Percentiles rank a stretch among this genome's conserved stretches.
phyloP scores from a whole-genome alignment of 805 yeast species.

The Middelhovenomyces tepae region DNA sequence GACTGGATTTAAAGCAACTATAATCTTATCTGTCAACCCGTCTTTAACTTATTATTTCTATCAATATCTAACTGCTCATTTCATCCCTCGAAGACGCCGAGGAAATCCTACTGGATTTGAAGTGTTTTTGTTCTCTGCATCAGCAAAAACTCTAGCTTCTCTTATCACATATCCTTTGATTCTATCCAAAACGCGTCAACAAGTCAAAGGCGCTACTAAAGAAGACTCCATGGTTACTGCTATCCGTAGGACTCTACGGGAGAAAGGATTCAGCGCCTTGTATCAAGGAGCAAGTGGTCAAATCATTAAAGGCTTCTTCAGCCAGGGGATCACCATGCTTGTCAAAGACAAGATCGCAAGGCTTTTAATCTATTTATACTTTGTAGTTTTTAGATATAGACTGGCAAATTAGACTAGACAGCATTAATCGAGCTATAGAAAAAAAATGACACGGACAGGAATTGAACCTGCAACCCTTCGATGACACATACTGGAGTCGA shows the following conservation, averaged over 20 bases:
- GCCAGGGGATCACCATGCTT: slow-evolving; percentile 29
- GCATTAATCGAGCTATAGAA: slow-evolving; percentile 21
- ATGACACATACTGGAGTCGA: slow-evolving; percentile 60
- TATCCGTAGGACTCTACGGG: background rate
- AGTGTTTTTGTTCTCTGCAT: slow-evolving; percentile 56
- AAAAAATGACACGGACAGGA: slow-evolving; percentile 68
- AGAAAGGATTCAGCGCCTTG: slow-evolving; percentile 68
- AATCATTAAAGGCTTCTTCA: slow-evolving; percentile 26
- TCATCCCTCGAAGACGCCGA: slow-evolving; percentile 18
- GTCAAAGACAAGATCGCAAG: slow-evolving; percentile 29
- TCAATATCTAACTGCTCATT: slow-evolving; percentile 19
- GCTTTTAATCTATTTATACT: slow-evolving; percentile 17
- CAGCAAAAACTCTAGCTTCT: slow-evolving; percentile 60
- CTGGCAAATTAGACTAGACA: background rate
- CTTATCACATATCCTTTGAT: slow-evolving; percentile 70
- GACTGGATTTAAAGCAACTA: slow-evolving; percentile 26
- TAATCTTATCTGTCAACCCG: slow-evolving; percentile 25
- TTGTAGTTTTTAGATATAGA: slow-evolving; percentile 5
- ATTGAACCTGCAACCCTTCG: slow-evolving; percentile 84
- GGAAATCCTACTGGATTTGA: slow-evolving; percentile 31
- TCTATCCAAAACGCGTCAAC: slow-evolving; percentile 63
- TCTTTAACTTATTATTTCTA: slow-evolving; percentile 28
- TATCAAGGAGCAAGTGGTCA: slow-evolving; percentile 53
- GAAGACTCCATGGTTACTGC: background rate
- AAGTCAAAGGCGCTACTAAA: slow-evolving; percentile 31